These are phyloP conservation scores for Solanum chilense DNA, from an alignment of 257 asterid genomes.

Conservation along the genomic window DNA sequence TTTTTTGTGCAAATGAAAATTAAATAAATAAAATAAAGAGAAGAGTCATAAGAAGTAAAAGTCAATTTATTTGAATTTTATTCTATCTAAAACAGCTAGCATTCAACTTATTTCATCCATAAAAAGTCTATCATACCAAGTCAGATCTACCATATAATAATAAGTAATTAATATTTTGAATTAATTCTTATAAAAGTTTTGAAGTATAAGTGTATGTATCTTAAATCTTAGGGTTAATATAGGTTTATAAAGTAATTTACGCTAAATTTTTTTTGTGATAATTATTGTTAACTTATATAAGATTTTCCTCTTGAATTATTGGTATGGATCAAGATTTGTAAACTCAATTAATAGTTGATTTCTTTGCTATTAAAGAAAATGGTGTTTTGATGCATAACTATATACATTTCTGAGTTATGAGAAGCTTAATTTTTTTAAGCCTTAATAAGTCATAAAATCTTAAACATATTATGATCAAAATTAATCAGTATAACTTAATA, in stretches of 20 bases:
- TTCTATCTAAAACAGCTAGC: not conserved
- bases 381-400: too few relatives aligned
- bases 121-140: not conserved
- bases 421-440: not conserved
- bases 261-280: too few relatives aligned
- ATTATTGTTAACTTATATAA: too few relatives aligned
- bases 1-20: not conserved
- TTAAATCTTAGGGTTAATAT: not conserved
- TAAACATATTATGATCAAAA: not conserved
- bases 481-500: not conserved
- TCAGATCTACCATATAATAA: not conserved
- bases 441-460: too few relatives aligned
- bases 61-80: not conserved
- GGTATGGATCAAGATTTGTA: too few relatives aligned
- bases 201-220: not conserved
- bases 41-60: not conserved
- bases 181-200: not conserved
- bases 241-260: too few relatives aligned
- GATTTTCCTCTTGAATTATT: too few relatives aligned
- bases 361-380: too few relatives aligned
- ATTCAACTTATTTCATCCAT: not conserved
- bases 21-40: not conserved
- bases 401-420: not conserved
- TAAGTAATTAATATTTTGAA: not conserved
- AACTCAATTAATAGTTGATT: too few relatives aligned